Percentiles rank a stretch among this genome's conserved stretches.
phyloP scores from a whole-genome alignment of 75 land plant species.

The Sequoia sempervirens region DNA sequence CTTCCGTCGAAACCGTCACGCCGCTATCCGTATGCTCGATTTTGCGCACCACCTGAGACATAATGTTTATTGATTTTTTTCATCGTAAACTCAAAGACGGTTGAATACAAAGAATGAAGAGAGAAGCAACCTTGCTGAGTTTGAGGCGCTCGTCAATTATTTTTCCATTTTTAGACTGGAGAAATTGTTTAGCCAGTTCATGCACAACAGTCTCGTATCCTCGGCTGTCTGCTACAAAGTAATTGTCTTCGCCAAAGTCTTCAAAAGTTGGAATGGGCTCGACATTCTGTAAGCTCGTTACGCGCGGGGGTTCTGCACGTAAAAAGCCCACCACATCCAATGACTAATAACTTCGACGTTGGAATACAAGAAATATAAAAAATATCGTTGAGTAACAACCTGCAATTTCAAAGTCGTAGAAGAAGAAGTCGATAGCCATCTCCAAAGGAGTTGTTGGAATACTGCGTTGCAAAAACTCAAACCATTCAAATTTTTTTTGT shows the following conservation, averaged over 20 bases:
- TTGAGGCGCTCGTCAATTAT: slow-evolving; percentile 12
- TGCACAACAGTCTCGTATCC: slow-evolving; percentile 53
- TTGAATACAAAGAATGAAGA: neutral
- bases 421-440: slow-evolving; percentile 52
- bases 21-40: slow-evolving; percentile 20
- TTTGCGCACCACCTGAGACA: slow-evolving; percentile 36
- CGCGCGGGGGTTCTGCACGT: no score
- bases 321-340: no score
- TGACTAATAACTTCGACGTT: no score
- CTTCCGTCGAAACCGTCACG: slow-evolving; percentile 29
- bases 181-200: slow-evolving; percentile 54
- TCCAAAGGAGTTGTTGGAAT: slow-evolving; percentile 51
- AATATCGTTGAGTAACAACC: no score
- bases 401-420: slow-evolving; percentile 44
- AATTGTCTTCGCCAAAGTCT: slow-evolving; percentile 53
- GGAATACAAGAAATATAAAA: no score
- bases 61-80: neutral
- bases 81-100: neutral
- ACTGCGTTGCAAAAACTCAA: slow-evolving; percentile 4
- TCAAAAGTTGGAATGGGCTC: slow-evolving; percentile 33
- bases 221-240: slow-evolving; percentile 63
- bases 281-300: no score
- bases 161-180: slow-evolving; percentile 27
- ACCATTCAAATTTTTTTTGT: no score
- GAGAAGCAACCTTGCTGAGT: slow-evolving; percentile 53